phyloP scores from a whole-genome alignment of 176 grass and related monocot genomes.

The Metroxylon sagu region DNA sequence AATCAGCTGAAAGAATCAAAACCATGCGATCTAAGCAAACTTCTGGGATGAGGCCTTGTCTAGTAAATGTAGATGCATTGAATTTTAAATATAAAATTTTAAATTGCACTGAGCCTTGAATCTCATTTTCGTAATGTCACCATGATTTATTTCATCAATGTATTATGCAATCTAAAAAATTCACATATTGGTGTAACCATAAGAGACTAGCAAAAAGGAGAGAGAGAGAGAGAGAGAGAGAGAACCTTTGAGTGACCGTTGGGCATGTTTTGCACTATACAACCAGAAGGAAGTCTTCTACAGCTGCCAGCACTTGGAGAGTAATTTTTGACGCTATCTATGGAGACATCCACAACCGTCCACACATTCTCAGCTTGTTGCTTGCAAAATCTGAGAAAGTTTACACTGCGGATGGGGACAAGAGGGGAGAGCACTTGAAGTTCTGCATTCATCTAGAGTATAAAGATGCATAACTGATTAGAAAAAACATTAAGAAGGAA shows the following conservation, averaged over 20 bases:
- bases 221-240: background rate
- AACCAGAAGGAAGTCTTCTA: slow-evolving; percentile 24
- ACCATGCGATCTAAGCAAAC: no score
- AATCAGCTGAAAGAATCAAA: no score
- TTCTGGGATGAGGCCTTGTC: no score
- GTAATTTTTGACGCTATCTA: slow-evolving; percentile 22
- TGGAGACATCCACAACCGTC: slow-evolving; percentile 55
- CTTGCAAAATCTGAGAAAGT: slow-evolving; percentile 41
- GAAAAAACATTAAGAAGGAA: no score
- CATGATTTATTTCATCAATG: no score
- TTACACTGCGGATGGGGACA: slow-evolving; percentile 21
- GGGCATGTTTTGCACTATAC: slow-evolving; percentile 4
- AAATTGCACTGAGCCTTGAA: no score
- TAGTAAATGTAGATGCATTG: no score
- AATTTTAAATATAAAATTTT: no score
- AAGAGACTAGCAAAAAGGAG: background rate
- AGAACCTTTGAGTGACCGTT: slow-evolving; percentile 32
- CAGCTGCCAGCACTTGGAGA: slow-evolving; percentile 3
- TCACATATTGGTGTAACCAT: no score
- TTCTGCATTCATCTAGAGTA: slow-evolving; percentile 43
- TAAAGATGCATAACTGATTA: background rate
- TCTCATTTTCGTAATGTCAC: no score
- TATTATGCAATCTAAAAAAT: no score
- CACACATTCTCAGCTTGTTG: slow-evolving; percentile 26
- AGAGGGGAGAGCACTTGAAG: slow-evolving; percentile 43